phyloP scores from a whole-genome alignment of 495 filamentous ascomycete species.

The Choiromyces venosus region DNA sequence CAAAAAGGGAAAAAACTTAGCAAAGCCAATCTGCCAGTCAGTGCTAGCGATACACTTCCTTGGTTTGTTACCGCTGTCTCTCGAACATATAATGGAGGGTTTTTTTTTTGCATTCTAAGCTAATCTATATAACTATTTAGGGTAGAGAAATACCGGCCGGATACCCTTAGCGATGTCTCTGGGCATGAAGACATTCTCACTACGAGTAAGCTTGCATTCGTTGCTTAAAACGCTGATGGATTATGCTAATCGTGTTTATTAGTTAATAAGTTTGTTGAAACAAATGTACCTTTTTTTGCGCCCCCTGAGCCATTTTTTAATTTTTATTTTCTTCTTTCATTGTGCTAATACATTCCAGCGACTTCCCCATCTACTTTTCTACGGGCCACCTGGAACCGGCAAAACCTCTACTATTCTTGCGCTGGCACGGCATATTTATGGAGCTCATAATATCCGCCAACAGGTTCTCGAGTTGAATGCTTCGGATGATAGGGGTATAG shows the following conservation, averaged over 20 bases:
- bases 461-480: constrained; percentile 98
- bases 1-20: constrained; percentile 77
- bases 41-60: constrained; percentile 88
- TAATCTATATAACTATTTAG: constrained; percentile 46
- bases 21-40: constrained; percentile 85
- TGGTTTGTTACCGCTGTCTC: constrained; percentile 56
- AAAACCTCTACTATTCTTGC: constrained; percentile 98
- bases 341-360: constrained; percentile 47
- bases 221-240: background rate
- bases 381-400: constrained; percentile 92
- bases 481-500: constrained; percentile 94
- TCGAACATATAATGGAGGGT: background rate
- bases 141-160: constrained; percentile 98
- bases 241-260: background rate
- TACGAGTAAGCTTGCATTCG: constrained; percentile 51
- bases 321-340: constrained; percentile 4
- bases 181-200: constrained; percentile 97
- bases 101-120: background rate
- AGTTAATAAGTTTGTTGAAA: constrained; percentile 88
- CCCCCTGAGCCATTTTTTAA: constrained; percentile 8
- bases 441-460: constrained; percentile 83
- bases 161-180: constrained; percentile 81
- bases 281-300: constrained; percentile 51
- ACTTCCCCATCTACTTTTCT: constrained; percentile 93
- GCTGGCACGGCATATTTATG: constrained; percentile 88